phyloP scores from a whole-genome alignment of 2,329 filamentous ascomycete genomes.

The Aschersonia sp. region DNA sequence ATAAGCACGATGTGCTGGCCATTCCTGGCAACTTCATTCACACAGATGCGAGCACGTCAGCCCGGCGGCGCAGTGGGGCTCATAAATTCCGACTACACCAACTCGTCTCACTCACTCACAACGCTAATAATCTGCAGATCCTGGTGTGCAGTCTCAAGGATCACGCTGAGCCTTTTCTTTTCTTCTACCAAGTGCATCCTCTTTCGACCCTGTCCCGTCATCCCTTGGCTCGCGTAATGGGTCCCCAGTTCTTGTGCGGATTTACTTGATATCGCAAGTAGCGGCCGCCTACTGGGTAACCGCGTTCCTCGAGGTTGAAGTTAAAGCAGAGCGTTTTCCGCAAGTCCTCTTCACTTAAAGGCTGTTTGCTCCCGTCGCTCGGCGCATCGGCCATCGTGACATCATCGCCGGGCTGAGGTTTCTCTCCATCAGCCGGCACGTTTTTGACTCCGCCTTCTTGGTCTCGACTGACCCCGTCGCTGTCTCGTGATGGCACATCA shows the following conservation, averaged over 20 bases:
- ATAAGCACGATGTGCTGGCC: too few species aligned
- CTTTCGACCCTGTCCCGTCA: neutral
- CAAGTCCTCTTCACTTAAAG: slow-evolving; percentile 21
- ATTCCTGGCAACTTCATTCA: too few species aligned
- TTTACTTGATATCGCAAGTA: slow-evolving; percentile 82
- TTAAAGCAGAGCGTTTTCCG: slow-evolving; percentile 58
- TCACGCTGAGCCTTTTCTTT: too few species aligned
- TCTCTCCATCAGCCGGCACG: slow-evolving; percentile 18
- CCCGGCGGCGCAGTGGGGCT: too few species aligned
- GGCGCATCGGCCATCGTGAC: slow-evolving; percentile 1
- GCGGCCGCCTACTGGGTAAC: slow-evolving; percentile 51
- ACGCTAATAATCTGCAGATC: too few species aligned
- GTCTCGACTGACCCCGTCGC: neutral
- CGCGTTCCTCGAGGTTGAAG: slow-evolving; percentile 60
- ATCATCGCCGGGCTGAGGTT: slow-evolving; percentile 3
- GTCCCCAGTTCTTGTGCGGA: slow-evolving; percentile 87
- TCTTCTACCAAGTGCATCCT: neutral
- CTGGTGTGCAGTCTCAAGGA: too few species aligned
- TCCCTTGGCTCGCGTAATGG: slow-evolving; percentile 46
- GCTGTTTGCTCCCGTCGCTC: slow-evolving; percentile 8
- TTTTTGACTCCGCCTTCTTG: neutral
- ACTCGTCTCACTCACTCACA: too few species aligned
- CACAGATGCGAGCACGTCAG: too few species aligned
- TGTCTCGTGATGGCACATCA: neutral
- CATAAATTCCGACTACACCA: too few species aligned